Conservation (phyloP, 345 rosid genomes). For the Syzygium grande region DNA sequence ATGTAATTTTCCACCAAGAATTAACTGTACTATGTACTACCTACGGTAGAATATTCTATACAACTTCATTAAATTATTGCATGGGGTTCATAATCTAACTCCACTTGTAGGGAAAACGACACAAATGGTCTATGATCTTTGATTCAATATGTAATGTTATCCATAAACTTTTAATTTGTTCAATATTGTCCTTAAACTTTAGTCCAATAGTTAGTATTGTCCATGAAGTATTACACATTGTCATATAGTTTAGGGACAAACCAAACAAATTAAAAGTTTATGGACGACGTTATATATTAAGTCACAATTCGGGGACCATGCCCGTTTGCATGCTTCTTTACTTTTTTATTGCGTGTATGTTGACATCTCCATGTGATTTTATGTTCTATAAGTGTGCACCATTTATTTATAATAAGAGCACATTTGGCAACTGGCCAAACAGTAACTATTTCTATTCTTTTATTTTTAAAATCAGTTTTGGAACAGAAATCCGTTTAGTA, state of each 20-base stretch:
- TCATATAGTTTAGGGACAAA: background rate
- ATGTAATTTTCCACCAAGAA: background rate
- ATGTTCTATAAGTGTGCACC: background rate
- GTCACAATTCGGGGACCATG: fast-evolving
- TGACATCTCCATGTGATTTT: background rate
- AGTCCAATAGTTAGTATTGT: background rate
- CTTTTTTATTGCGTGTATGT: background rate
- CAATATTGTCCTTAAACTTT: background rate
- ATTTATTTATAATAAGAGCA: too few relatives aligned
- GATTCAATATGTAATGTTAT: background rate
- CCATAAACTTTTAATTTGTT: background rate
- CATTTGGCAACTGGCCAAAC: too few relatives aligned
- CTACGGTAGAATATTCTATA: background rate
- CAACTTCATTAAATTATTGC: background rate
- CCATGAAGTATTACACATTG: background rate
- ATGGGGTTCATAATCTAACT: background rate
- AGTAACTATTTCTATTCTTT: too few relatives aligned
- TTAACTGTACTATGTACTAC: background rate
- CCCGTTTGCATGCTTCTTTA: too few relatives aligned
- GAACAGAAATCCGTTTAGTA: too few relatives aligned
- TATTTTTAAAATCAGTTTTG: too few relatives aligned
- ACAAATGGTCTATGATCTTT: background rate
- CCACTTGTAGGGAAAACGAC: background rate
- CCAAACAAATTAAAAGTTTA: background rate
- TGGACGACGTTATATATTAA: fast-evolving